Evolutionary conservation across 129 eudicot genomes (phyloP).

Genomic region (Tagetes erecta): DNA sequence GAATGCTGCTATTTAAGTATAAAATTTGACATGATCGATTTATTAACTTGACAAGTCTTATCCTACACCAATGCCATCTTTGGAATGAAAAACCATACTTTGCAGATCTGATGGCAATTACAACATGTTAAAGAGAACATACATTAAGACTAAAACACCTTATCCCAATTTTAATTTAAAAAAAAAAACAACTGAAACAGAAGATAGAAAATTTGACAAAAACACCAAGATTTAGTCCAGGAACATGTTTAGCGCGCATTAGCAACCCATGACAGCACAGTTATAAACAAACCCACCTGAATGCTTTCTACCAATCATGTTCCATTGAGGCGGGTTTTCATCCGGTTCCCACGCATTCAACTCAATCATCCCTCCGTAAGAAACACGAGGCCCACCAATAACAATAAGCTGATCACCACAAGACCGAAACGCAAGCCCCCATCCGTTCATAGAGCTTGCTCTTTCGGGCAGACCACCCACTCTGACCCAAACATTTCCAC

Average conservation of each 20-base stretch:
- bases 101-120: conserved; percentile 10
- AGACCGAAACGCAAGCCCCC: conserved; percentile 82
- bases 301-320: conserved; percentile 51
- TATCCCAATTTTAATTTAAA: conserved; percentile 18
- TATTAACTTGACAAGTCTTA: not conserved
- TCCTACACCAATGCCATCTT: conserved; percentile 21
- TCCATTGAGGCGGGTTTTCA: conserved; percentile 63
- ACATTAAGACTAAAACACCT: conserved; percentile 12
- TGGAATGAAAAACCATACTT: conserved; percentile 2
- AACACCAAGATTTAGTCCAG: conserved; percentile 20
- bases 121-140: conserved; percentile 18
- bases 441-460: conserved; percentile 64
- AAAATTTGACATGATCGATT: conserved; percentile 10
- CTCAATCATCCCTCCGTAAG: conserved; percentile 56
- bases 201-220: conserved; percentile 9
- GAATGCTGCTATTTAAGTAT: not conserved
- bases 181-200: not conserved
- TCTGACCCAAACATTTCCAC: conserved; percentile 45
- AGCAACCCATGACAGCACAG: conserved; percentile 91
- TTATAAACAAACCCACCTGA: conserved; percentile 70
- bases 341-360: conserved; percentile 69
- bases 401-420: conserved; percentile 75
- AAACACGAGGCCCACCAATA: conserved; percentile 60
- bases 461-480: conserved; percentile 66
- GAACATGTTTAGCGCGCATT: not conserved